Percentiles rank a stretch among this genome's conserved stretches.
Conservation (phyloP, 805 yeast species). For the Metschnikowia similis region DNA sequence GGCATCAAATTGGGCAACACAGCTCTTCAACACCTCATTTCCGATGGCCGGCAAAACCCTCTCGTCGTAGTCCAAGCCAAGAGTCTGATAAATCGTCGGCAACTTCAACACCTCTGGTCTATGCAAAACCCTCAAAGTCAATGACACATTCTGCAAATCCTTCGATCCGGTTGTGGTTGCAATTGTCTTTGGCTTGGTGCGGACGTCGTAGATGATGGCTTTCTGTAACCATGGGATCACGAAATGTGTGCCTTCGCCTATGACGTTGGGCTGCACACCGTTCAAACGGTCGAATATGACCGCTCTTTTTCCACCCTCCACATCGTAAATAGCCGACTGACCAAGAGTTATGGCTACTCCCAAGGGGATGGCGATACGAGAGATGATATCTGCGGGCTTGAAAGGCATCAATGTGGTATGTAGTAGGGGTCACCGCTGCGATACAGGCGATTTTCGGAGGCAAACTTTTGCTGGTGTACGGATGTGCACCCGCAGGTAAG, state of each 20-base stretch:
- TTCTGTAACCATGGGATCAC: conserved; percentile 93
- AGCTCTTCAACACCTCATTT: conserved; percentile 82
- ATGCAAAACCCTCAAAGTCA: conserved; percentile 89
- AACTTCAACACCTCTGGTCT: conserved; percentile 84
- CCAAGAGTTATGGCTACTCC: conserved; percentile 68
- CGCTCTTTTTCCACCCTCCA: conserved; percentile 93
- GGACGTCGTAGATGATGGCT: conserved; percentile 87
- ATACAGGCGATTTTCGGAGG: background rate
- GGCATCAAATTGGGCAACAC: conserved; percentile 92
- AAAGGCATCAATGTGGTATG: conserved; percentile 13
- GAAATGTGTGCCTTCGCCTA: conserved; percentile 97
- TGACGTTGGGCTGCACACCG: conserved; percentile 84
- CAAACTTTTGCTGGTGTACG: conserved; percentile 9
- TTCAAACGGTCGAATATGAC: conserved; percentile 87
- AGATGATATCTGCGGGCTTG: conserved; percentile 34
- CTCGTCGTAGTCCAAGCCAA: conserved; percentile 94
- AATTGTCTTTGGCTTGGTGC: conserved; percentile 96
- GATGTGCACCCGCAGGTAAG: background rate
- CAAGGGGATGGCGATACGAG: conserved; percentile 61
- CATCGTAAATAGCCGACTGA: conserved; percentile 87
- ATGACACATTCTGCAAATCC: conserved; percentile 91
- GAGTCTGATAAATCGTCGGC: conserved; percentile 83
- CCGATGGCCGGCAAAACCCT: conserved; percentile 90
- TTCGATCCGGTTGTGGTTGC: conserved; percentile 96
- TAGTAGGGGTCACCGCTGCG: background rate